Evolutionary conservation across 2,329 filamentous ascomycete genomes (phyloP), one percentile per base, ranked within the genome.

Genomic region (Zelopaecilomyces penicillatus): DNA sequence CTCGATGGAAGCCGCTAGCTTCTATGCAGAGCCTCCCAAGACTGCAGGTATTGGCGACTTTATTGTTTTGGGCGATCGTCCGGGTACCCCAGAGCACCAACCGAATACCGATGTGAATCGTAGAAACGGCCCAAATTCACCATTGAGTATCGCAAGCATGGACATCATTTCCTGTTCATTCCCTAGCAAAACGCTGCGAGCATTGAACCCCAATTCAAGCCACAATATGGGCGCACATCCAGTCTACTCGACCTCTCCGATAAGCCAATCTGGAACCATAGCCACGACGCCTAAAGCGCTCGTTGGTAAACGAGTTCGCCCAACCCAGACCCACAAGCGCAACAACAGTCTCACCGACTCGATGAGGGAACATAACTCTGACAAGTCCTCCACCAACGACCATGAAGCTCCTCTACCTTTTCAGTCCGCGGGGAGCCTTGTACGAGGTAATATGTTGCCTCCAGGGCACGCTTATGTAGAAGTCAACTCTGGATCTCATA

Each of bases 321-420:
- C 79, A 19, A 64, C 66, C 7, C 74, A 76, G 50, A 62, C 69
- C 3, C 89, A 95, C 64, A 90, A 88, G 63, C 82, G 89, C 26
- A 95, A 87, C 58, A 88, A 83, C 41, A 96, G 90, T 60, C 83
- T 93, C 55, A 87, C 85, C 0, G 87, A 96, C 65, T 91, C 90
- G 1, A 64, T 91, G 42, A 74, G 88, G 53, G 86, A 93, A 64
- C 82, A 68, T 65, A 78, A 62, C 26, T 63, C 64, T 5, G 75
- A 78, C 38, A 75, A 70, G 47, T 58, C 71, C 4, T 59, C 72
- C 2, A 70, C 71, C 50, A 76, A 75, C 50, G 76, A 76, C 26
- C 67, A 72, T 4, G 78, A 82, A 46, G 65, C 82, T 11, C 64
- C 81, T 10, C 73, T 83, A 50, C 73, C 81, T 7, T 69, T 82